These are phyloP conservation scores for Dimargaris xerosporica DNA, from an alignment of 192 early-diverging fungal species.

Conservation along the genomic window DNA sequence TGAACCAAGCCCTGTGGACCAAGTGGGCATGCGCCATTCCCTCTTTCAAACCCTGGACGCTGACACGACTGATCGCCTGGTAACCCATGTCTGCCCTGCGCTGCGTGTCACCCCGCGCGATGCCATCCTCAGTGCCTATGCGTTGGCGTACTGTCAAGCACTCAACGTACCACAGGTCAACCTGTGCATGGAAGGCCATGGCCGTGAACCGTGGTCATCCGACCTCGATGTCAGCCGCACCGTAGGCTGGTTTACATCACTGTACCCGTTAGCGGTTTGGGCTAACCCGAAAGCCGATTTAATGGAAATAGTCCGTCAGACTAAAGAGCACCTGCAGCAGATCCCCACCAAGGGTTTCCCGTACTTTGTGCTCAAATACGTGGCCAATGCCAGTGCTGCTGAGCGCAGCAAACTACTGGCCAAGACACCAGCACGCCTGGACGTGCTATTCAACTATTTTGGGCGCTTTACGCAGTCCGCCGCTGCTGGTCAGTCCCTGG, in stretches of 20 bases:
- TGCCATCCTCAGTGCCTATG: not conserved
- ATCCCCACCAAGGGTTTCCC: slow-evolving; percentile 2
- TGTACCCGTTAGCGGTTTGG: slow-evolving; percentile 8
- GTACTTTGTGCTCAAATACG: not conserved
- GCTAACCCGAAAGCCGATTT: too few species aligned
- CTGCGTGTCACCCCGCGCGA: slow-evolving; percentile 2
- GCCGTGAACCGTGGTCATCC: slow-evolving; percentile 8
- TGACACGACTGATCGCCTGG: not conserved
- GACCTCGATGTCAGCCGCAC: slow-evolving; percentile 5
- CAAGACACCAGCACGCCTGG: not conserved
- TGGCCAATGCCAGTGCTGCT: too few species aligned
- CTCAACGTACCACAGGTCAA: not conserved
- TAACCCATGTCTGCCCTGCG: not conserved
- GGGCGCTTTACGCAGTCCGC: not conserved
- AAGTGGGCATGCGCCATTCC: not conserved
- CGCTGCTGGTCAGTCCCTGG: too few species aligned
- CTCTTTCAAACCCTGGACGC: not conserved
- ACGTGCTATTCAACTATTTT: slow-evolving; percentile 12
- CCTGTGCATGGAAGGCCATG: slow-evolving; percentile 8
- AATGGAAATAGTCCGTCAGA: not conserved
- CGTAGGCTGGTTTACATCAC: slow-evolving; percentile 22
- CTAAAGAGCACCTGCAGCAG: slow-evolving; percentile 8
- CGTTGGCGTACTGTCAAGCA: not conserved
- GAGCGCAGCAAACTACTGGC: not conserved
- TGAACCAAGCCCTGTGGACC: too few species aligned